Evolutionary conservation across 257 asterid species (phyloP).

Genomic region (Solanum bulbocastanum): DNA sequence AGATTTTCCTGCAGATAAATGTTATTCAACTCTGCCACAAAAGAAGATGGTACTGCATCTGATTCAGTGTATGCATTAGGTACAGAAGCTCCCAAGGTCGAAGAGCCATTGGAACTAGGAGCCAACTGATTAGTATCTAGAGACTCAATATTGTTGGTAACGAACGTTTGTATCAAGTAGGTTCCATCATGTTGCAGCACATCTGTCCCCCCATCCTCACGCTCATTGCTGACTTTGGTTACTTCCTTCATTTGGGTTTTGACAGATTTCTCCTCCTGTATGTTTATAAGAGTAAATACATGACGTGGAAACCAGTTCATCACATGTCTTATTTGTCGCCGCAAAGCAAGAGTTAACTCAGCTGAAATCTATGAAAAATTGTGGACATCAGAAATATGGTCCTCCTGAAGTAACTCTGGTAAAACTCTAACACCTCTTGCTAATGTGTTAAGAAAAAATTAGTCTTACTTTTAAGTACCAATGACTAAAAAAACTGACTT

Average conservation of each 20-base stretch:
- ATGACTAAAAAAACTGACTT: background rate
- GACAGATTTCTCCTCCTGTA: constrained; percentile 13
- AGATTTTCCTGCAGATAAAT: constrained; percentile 25
- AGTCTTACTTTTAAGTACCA: background rate
- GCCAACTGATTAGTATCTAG: constrained; percentile 15
- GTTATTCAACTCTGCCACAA: constrained; percentile 19
- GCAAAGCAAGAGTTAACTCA: constrained; percentile 34
- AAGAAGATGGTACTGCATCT: constrained; percentile 10
- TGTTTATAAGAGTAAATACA: constrained; percentile 13
- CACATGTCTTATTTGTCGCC: constrained; percentile 35
- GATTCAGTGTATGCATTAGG: constrained; percentile 11
- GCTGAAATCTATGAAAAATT: constrained; percentile 41
- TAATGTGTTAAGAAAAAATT: background rate
- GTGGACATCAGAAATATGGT: constrained; percentile 15
- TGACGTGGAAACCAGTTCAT: constrained; percentile 31
- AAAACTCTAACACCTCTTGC: background rate
- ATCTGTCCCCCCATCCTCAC: constrained; percentile 13
- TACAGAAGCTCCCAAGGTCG: constrained; percentile 20
- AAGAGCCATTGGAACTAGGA: constrained; percentile 20
- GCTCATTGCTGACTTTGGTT: constrained; percentile 8
- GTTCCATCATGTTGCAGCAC: constrained; percentile 9
- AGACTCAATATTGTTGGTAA: constrained; percentile 18
- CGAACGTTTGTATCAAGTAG: constrained; percentile 4
- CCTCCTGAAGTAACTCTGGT: background rate
- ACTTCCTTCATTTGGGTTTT: constrained; percentile 18